Evolutionary conservation across 2,329 filamentous ascomycete species (phyloP), one percentile per base, ranked within the genome.

Genomic region (Rutstroemia sp.): DNA sequence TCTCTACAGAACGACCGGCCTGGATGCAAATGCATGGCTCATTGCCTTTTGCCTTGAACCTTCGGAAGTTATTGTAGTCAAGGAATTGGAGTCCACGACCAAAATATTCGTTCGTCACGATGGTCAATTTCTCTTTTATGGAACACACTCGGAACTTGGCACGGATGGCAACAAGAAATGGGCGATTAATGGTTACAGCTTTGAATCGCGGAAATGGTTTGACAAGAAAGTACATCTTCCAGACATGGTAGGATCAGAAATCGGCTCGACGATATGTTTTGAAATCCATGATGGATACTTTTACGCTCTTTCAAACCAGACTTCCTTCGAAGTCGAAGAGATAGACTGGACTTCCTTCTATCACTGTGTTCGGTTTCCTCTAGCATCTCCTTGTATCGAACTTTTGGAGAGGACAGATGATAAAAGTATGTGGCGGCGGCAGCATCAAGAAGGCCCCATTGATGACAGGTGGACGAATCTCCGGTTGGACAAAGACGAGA

Each of bases 381-480:
- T 89, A 10, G 64, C 73, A 34, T 67, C 72, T 2, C 74, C 76
- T n/a, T 69, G 71, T 27, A 64, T 68, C 8, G 68, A 67, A 1
- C 67, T 64, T 7, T 61, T 75, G n/a, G 71, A 78, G 60, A 68
- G 69, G 38, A 72, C 73, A 59, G 71, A 73, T n/a, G 75, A 76
- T 54, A 64, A 69, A 45, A 71, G 73, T 19, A 76, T 85, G 46
- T 89, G 84, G 79, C 76, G 87, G 7, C 79, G 87, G 16, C 76
- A 86, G 50, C 83, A 89, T 62, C 73, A 73, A 27, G 87, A 91
- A 67, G 87, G 87, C 0, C 80, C 85, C 0, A 82, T 90, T 16
- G 86, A 91, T 61, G 84, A 90, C 63, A 79, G 85, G 2, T 92
- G 87, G 87, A 86, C 81, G 0, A 80, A 83, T 57, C 71, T 92